Percentiles rank a stretch among this genome's conserved stretches.
These are phyloP conservation scores for Penicillium salamii DNA, from an alignment of 495 filamentous ascomycete species.

Conservation along the genomic window DNA sequence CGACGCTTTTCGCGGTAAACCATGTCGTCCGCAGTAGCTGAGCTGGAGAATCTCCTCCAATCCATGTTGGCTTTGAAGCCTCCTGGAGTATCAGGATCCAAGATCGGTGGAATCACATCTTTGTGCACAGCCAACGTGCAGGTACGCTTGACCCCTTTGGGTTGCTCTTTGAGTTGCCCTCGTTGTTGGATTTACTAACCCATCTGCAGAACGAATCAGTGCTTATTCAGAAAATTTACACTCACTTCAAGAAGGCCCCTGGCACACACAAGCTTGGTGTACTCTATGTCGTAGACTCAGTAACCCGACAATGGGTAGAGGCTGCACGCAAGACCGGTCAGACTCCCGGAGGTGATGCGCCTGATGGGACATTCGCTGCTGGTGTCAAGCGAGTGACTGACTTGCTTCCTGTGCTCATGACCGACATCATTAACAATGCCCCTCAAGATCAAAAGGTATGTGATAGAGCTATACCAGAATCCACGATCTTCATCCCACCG, in stretches of 20 bases:
- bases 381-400: conserved; percentile 97
- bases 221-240: conserved; percentile 93
- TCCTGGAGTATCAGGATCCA: conserved; percentile 87
- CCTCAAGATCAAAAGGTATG: conserved; percentile 99
- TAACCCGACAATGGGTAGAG: conserved; percentile 98
- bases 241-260: conserved; percentile 94
- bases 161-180: conserved; percentile 2
- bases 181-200: conserved; percentile 29
- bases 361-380: conserved; percentile 89
- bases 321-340: conserved; percentile 84
- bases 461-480: too few relatives aligned
- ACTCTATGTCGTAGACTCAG: conserved; percentile 99
- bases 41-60: conserved; percentile 85
- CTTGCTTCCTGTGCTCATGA: conserved; percentile 88
- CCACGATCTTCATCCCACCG: too few relatives aligned
- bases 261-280: conserved; percentile 96
- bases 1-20: conserved; percentile 8
- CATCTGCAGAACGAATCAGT: conserved; percentile 83
- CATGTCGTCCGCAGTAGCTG: conserved; percentile 84
- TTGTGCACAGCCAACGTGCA: conserved; percentile 89
- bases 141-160: conserved; percentile 56
- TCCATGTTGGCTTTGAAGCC: conserved; percentile 88
- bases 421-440: conserved; percentile 84
- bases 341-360: conserved; percentile 67
- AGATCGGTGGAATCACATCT: conserved; percentile 79